These are phyloP conservation scores for Tolypocladium cylindrosporum DNA, from an alignment of 2,329 filamentous ascomycete genomes.

Conservation along the genomic window DNA sequence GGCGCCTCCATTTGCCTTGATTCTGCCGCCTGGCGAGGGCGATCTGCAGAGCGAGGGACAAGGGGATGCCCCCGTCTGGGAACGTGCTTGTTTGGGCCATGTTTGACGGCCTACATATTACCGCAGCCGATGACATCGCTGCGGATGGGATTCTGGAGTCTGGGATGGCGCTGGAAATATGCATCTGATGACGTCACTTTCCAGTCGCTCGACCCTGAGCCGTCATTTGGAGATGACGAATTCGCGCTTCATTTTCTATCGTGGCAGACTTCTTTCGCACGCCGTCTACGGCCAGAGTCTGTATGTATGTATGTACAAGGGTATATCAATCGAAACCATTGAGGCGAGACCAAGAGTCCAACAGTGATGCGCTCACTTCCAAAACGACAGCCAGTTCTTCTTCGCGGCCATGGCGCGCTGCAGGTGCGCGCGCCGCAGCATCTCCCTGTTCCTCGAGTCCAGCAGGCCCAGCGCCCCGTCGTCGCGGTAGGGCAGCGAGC, in stretches of 20 bases:
- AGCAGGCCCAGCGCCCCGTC: slow-evolving; percentile 40
- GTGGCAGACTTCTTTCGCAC: not conserved
- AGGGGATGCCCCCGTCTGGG: not conserved
- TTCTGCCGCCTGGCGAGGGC: not conserved
- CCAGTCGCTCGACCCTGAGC: not conserved
- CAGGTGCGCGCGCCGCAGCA: slow-evolving; percentile 40
- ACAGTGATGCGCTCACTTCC: not conserved
- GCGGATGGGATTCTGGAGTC: too few species aligned
- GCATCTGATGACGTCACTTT: not conserved
- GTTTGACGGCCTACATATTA: not conserved
- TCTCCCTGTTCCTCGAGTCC: slow-evolving; percentile 44
- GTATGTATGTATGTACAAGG: not conserved
- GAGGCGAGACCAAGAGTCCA: not conserved
- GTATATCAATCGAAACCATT: not conserved
- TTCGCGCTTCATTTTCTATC: not conserved
- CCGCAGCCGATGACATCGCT: not conserved
- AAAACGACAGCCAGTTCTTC: slow-evolving; percentile 17
- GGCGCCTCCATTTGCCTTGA: not conserved
- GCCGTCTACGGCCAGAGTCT: not conserved
- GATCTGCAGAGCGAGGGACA: not conserved
- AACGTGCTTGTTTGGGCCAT: not conserved
- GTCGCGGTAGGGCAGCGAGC: slow-evolving; percentile 32
- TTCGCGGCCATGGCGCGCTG: slow-evolving; percentile 30
- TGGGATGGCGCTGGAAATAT: not conserved
- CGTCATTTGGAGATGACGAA: not conserved